Conservation (phyloP, 495 filamentous ascomycete genomes). For the Talaromyces nanjingensis region DNA sequence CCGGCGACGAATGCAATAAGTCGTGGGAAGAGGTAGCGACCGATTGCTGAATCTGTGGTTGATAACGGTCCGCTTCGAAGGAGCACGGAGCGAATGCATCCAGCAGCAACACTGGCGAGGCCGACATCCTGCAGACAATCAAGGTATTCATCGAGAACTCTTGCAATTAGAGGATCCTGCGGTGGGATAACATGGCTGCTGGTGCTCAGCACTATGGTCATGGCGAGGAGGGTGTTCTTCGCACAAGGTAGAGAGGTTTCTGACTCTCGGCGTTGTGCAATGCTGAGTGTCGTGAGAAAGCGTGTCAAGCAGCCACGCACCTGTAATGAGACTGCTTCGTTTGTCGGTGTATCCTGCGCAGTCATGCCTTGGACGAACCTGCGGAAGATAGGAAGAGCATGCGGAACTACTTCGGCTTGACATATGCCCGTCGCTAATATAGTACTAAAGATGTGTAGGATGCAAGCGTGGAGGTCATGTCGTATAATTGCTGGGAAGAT, state of each 20-base stretch:
- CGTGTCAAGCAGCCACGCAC: constrained; percentile 68
- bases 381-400: constrained; percentile 84
- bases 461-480: constrained; percentile 92
- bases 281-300: constrained; percentile 71
- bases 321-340: constrained; percentile 40
- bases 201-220: constrained; percentile 81
- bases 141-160: constrained; percentile 67
- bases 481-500: constrained; percentile 96
- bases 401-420: constrained; percentile 81
- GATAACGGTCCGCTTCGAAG: constrained; percentile 58
- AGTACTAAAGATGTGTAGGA: constrained; percentile 91
- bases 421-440: constrained; percentile 83
- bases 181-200: constrained; percentile 65
- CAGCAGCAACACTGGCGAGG: constrained; percentile 77
- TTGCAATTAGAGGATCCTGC: constrained; percentile 60
- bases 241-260: constrained; percentile 79
- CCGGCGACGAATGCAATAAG: constrained; percentile 68
- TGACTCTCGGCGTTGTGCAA: constrained; percentile 76
- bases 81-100: constrained; percentile 79
- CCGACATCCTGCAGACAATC: constrained; percentile 77
- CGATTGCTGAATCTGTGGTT: constrained; percentile 63
- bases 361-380: constrained; percentile 77
- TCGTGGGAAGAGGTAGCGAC: constrained; percentile 66
- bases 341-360: constrained; percentile 17
- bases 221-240: constrained; percentile 83